Evolutionary conservation across 768 basidiomycete genomes (phyloP).

Genomic region (Sarcomyxa edulis): DNA sequence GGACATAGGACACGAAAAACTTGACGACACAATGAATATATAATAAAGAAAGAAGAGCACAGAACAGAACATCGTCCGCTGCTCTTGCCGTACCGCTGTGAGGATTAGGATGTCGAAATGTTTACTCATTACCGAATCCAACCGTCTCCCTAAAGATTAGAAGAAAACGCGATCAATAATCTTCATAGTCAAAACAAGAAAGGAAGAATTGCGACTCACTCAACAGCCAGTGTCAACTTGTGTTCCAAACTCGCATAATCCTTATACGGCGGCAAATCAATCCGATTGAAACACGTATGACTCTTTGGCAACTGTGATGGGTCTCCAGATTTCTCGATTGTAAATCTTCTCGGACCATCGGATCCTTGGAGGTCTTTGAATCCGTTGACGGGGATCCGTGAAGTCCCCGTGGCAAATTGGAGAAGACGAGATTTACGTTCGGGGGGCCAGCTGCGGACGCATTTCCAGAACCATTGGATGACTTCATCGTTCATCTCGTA

Average conservation of each 20-base stretch:
- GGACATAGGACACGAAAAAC: too few relatives aligned
- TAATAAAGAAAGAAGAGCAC: too few relatives aligned
- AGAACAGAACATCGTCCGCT: too few relatives aligned
- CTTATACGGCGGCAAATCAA: constrained; percentile 97
- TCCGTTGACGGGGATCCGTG: constrained; percentile 95
- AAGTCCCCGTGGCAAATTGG: constrained; percentile 96
- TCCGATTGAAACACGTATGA: constrained; percentile 93
- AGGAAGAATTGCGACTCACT: constrained; percentile 62
- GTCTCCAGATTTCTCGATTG: constrained; percentile 98
- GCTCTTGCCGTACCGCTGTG: too few relatives aligned
- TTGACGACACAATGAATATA: too few relatives aligned
- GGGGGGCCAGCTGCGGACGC: constrained; percentile 94
- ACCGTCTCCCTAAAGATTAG: constrained; percentile 79
- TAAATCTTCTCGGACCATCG: constrained; percentile 94
- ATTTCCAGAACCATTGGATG: constrained; percentile 99
- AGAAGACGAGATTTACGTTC: constrained; percentile 95
- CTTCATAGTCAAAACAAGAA: constrained; percentile 7
- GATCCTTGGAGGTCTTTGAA: constrained; percentile 99
- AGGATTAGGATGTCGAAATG: too few relatives aligned
- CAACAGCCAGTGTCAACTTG: constrained; percentile 90
- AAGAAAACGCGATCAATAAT: constrained; percentile 9
- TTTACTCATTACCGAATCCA: constrained; percentile 89
- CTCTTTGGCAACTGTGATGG: constrained; percentile 95
- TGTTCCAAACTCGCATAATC: constrained; percentile 93
- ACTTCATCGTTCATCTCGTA: constrained; percentile 94